Evolutionary conservation across 1,139 yeast species (phyloP), one percentile per base, ranked within the genome.

Genomic region (Candida sp.): DNA sequence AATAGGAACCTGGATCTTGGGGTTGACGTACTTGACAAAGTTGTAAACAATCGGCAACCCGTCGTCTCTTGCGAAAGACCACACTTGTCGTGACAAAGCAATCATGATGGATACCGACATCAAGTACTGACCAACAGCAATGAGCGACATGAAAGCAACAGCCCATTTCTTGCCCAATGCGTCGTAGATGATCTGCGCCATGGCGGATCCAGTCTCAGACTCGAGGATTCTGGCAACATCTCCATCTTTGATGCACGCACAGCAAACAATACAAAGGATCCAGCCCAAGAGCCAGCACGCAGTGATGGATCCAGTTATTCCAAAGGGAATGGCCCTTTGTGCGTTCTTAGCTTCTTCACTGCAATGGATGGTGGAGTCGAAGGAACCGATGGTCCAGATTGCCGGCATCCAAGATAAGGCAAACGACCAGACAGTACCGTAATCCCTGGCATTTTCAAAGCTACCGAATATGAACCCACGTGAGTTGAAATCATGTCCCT

Each of bases 261-360:
- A 74, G 39, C 81, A 69, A 46, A 82, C 82, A 48, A 86, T 76
- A 56, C 80, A 69, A 55, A 87, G 78, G 42, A 78, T 63, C 70
- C 81, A 85, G 9, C 93, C 93, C 7, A 87, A 62, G 32, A 84
- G 53, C 75, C 86, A 82, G 65, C 92, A 85, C 44, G 75, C 78
- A 17, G 77, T 59, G 54, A 86, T 85, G 25, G 72, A 64, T 3
- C 77, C 76, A 25, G 69, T 58, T 25, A 73, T 86, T 31, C 91
- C 93, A 42, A 81, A 67, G 8, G 93, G 91, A 17, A 86, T 86
- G n/a, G 90, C 83, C 49, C 71, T 74, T 26, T 85, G 75, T 9
- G 93, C 90, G 60, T 85, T 81, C 42, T 75, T 73, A 27, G 89
- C 88, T 63, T 88, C 93, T 65, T 88, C 94, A 28, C 86, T 77